Evolutionary conservation across 1,139 yeast genomes (phyloP), one percentile per base, ranked within the genome.

Genomic region (Yamadazyma oceani): DNA sequence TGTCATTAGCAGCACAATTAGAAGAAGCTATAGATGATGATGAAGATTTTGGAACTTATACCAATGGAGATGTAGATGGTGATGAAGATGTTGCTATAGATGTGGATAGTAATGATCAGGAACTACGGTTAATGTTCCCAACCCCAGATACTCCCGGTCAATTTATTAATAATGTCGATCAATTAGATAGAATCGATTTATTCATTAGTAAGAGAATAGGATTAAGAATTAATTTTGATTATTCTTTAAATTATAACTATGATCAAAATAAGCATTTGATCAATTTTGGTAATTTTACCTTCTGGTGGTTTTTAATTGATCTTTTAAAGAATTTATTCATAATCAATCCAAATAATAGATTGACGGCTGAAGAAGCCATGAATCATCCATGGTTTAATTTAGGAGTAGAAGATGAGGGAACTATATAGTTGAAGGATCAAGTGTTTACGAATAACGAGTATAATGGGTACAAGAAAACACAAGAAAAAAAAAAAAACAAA

Each of bases 401-500:
- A 53, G 94, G 92, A 23, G 80, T 83, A 38, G 78, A 80, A 50
- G 94, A 84, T 60, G 90, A 84, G 51, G 92, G 86, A n/a, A 79
- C 83, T 3, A 17, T 27, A 10, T 27, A 27, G 30, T 9, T 16
- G 16, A 4, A 12, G 13, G 28, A 12, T 26, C 15, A 4, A n/a
- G 21, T 7, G n/a, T 16, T 19, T 6, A 19, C 21, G 21, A 19
- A 19, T 19, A 19, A 19, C 21, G 21, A 19, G 5, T 19, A 19
- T 19, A 19, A 19, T 19, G 8, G 8, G 21, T 6, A 19, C 5
- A 19, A 19, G 21, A 6, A 19, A 19, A 19, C 21, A 19, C 21
- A 19, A 8, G 21, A 6, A 8, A 19, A 19, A 19, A 5, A 19
- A 19, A 19, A 19, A 19, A 19, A 19, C 21, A 19, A 19, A 5